Conservation (phyloP, 768 basidiomycete species). For the Naganishia vaughanmartiniae region DNA sequence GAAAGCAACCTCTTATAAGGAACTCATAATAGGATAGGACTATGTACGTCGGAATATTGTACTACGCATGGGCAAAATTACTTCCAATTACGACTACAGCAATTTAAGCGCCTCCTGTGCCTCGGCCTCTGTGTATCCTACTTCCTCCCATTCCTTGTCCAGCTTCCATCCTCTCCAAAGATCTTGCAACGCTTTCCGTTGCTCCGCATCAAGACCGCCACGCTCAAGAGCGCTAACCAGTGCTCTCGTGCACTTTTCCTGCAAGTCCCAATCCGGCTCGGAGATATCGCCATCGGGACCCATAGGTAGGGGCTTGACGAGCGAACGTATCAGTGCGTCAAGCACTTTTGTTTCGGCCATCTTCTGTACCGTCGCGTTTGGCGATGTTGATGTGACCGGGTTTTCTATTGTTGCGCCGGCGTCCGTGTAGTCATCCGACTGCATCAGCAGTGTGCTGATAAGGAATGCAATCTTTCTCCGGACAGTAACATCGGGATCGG, state of each 20-base stretch:
- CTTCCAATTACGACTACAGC: not conserved
- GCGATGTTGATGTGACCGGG: conserved; percentile 10
- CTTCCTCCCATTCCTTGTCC: conserved; percentile 33
- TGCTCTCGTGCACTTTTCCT: conserved; percentile 35
- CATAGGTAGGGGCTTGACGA: conserved; percentile 29
- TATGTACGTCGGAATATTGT: conserved; percentile 1
- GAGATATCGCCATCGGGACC: conserved; percentile 30
- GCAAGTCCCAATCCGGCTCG: conserved; percentile 36
- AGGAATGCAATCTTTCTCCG: conserved; percentile 51
- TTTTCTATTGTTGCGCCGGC: not conserved
- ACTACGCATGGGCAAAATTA: not conserved
- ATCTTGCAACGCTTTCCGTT: conserved; percentile 25
- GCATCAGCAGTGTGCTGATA: conserved; percentile 46
- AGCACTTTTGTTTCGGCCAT: conserved; percentile 34
- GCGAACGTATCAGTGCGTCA: conserved; percentile 20
- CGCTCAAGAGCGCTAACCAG: conserved; percentile 31
- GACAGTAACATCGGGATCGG: conserved; percentile 43
- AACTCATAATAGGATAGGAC: not conserved
- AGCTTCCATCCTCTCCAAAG: conserved; percentile 20
- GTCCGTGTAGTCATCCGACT: conserved; percentile 37
- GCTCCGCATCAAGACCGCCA: conserved; percentile 26
- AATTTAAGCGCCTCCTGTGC: conserved; percentile 18
- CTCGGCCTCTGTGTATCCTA: conserved; percentile 28
- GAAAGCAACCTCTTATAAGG: not conserved
- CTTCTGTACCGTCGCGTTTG: conserved; percentile 37